Evolutionary conservation across 2,329 filamentous ascomycete species (phyloP).

Genomic region (Cladosporium sphaerospermum): DNA sequence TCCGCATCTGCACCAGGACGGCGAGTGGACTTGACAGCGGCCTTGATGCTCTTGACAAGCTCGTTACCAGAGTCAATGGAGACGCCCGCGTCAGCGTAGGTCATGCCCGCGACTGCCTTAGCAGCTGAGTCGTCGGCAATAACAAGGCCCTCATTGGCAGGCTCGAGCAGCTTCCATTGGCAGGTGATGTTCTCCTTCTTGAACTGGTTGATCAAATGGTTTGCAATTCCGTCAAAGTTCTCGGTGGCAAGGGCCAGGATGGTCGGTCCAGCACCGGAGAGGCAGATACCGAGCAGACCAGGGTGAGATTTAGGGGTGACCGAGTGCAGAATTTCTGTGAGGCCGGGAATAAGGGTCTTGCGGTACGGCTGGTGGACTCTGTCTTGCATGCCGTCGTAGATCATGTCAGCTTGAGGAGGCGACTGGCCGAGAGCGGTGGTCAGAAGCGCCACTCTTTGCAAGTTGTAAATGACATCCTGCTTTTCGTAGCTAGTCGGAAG

Average conservation of each 20-base stretch:
- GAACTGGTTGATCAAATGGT: slow-evolving; percentile 63
- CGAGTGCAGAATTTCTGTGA: slow-evolving; percentile 83
- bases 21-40: slow-evolving; percentile 75
- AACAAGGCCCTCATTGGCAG: slow-evolving; percentile 63
- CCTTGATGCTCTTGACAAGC: slow-evolving; percentile 87
- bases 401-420: slow-evolving; percentile 85
- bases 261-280: slow-evolving; percentile 91
- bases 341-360: slow-evolving; percentile 80
- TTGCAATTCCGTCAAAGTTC: slow-evolving; percentile 82
- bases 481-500: slow-evolving; percentile 74
- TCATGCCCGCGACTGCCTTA: slow-evolving; percentile 45
- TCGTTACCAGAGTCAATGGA: slow-evolving; percentile 92
- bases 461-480: slow-evolving; percentile 87
- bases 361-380: slow-evolving; percentile 97
- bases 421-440: slow-evolving; percentile 84
- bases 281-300: slow-evolving; percentile 85
- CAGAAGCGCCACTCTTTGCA: slow-evolving; percentile 86
- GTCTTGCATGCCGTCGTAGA: slow-evolving; percentile 98
- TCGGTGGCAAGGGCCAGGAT: slow-evolving; percentile 87
- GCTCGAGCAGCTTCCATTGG: slow-evolving; percentile 81
- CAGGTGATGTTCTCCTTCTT: slow-evolving; percentile 67
- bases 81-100: slow-evolving; percentile 88
- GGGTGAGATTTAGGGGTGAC: slow-evolving; percentile 83
- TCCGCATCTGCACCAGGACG: slow-evolving; percentile 84
- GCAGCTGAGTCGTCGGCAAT: slow-evolving; percentile 26